These are phyloP conservation scores for Cladobotryum mycophilum DNA, from an alignment of 2,329 filamentous ascomycete species.

Conservation along the genomic window DNA sequence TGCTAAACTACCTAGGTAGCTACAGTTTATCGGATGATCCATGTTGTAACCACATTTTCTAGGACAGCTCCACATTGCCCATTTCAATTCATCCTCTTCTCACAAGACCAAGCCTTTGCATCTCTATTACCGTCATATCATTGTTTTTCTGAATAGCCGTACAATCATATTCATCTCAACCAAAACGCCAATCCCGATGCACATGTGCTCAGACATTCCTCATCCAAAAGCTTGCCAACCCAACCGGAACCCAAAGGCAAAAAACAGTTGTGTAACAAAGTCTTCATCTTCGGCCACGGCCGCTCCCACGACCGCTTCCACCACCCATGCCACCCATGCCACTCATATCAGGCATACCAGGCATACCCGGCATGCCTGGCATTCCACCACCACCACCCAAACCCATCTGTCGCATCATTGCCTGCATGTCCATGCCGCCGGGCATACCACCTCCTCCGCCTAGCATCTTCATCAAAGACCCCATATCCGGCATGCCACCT, in stretches of 20 bases:
- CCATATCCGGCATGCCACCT: slow-evolving; percentile 73
- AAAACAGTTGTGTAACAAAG: not conserved
- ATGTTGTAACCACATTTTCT: too few species aligned
- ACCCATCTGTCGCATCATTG: slow-evolving; percentile 70
- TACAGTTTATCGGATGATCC: too few species aligned
- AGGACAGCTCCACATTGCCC: too few species aligned
- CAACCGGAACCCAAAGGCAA: slow-evolving; percentile 2
- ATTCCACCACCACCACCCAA: slow-evolving; percentile 46
- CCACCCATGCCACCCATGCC: slow-evolving; percentile 20
- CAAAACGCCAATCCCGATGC: slow-evolving; percentile 12
- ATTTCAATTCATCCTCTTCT: too few species aligned
- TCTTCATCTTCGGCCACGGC: slow-evolving; percentile 25
- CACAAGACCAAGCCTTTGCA: too few species aligned
- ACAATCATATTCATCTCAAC: slow-evolving; percentile 9
- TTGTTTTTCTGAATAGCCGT: slow-evolving; percentile 1
- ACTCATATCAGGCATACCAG: slow-evolving; percentile 25
- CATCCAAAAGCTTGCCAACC: slow-evolving; percentile 7
- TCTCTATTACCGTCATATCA: not conserved
- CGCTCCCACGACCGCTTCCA: too few species aligned
- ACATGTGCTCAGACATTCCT: slow-evolving; percentile 9
- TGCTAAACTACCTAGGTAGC: too few species aligned
- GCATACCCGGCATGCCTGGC: slow-evolving; percentile 23
- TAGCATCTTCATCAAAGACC: slow-evolving; percentile 86
- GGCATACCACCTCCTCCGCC: slow-evolving; percentile 59
- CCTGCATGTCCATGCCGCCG: slow-evolving; percentile 68